These are phyloP conservation scores for Didymella keratinophila DNA, from an alignment of 2,329 filamentous ascomycete species.

Conservation along the genomic window DNA sequence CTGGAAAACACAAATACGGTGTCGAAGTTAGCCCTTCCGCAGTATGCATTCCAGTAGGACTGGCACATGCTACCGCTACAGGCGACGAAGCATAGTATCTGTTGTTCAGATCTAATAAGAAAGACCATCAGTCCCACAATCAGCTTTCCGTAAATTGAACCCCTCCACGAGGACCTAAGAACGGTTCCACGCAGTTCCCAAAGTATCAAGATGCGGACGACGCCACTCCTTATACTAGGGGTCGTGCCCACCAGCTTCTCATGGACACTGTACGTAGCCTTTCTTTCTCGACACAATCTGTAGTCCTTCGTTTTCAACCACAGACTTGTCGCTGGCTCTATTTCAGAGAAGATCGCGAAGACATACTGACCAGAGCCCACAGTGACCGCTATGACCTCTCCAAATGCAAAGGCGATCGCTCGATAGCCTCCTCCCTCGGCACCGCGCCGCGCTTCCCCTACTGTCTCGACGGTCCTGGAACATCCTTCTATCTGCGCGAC, in stretches of 20 bases:
- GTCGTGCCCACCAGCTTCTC: background rate
- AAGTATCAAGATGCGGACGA: no score
- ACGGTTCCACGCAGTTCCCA: no score
- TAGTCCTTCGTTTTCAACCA: no score
- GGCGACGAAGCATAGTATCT: no score
- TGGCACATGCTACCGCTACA: background rate
- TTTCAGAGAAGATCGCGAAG: no score
- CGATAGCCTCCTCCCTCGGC: slow-evolving; percentile 1
- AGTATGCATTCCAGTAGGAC: background rate
- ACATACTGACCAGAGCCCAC: background rate
- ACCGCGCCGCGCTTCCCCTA: background rate
- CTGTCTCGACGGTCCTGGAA: background rate
- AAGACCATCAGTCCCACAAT: no score
- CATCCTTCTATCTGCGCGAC: slow-evolving; percentile 3
- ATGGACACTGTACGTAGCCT: slow-evolving; percentile 2
- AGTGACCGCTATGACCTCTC: slow-evolving; percentile 4
- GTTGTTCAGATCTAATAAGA: no score
- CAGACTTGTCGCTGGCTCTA: no score
- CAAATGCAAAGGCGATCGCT: background rate
- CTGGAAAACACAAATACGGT: background rate
- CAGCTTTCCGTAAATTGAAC: no score
- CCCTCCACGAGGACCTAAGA: no score
- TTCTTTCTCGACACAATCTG: background rate
- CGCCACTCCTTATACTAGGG: no score
- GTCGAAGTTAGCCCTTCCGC: background rate